Base-by-base conservation (phyloP, 352 stramenopile genomes). In the Thalassiosira sp. region DNA sequence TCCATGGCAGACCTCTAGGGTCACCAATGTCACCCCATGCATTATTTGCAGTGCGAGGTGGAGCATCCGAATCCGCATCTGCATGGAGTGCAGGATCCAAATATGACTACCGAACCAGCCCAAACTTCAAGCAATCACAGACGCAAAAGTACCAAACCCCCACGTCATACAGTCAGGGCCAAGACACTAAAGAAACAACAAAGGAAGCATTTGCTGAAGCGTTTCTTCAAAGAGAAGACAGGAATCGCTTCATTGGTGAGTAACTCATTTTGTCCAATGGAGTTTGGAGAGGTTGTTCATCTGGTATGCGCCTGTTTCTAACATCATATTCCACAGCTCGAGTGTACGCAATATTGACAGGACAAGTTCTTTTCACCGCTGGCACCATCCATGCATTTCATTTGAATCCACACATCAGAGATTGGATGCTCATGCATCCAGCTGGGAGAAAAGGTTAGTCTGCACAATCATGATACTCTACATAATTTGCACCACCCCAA, bases 261-360 rank as follows among this genome's bases (percentile, higher is more conserved):
- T 5, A 22, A 42, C n/a, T 40, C n/a, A 5, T 54, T 22, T 28
- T 22, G 16, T 7, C 58, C 33, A 28, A 22, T 62, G 8, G 6
- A 31, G 25, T 64, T 62, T 45, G 18, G 35, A 15, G 3, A 25
- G 7, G n/a, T n/a, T n/a, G n/a, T n/a, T n/a, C n/a, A n/a, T 46
- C 49, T 20, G 27, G 10, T 59, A 40, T 3, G 11, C 40, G 37
- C 22, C 20, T 72, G 2, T 63, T 8, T 20, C 13, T 48, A 8
- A n/a, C 18, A 37, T 40, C 18, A 3, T 59, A 35, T 45, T 43
- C 13, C n/a, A 68, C 48, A 87, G 77, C 86, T 20, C 69, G 81
- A 63, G 88, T 93, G 0, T 93, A 93, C 76, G 74, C 67, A 18
- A 92, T 93, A 46, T 72, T 93, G 33, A 64, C 84, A 24, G 76